Conservation (phyloP, 2,329 filamentous ascomycete genomes). For the Ceratocystis cacaofunesta region DNA sequence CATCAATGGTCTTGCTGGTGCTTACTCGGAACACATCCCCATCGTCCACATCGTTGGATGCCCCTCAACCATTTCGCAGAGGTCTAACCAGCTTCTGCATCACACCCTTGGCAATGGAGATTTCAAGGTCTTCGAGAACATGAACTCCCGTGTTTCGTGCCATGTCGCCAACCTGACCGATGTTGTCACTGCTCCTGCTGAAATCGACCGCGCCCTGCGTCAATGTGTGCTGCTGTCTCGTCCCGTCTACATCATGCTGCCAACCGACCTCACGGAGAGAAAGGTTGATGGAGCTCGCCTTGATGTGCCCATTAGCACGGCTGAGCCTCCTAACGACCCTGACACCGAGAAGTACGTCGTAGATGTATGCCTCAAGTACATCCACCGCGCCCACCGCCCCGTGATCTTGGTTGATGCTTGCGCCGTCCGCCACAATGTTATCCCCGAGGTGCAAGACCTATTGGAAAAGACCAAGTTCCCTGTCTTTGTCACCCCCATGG, state of each 20-base stretch:
- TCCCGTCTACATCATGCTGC: slow-evolving; percentile 72
- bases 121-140: slow-evolving; percentile 69
- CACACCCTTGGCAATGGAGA: slow-evolving; percentile 66
- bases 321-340: slow-evolving; percentile 47
- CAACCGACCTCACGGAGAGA: slow-evolving; percentile 63
- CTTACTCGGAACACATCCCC: slow-evolving; percentile 57
- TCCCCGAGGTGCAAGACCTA: slow-evolving; percentile 57
- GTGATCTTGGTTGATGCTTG: slow-evolving; percentile 73
- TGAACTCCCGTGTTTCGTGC: slow-evolving; percentile 58
- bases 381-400: slow-evolving; percentile 58
- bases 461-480: slow-evolving; percentile 61
- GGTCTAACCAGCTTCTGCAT: slow-evolving; percentile 38
- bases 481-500: slow-evolving; percentile 81
- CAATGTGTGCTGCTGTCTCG: slow-evolving; percentile 60
- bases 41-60: slow-evolving; percentile 53
- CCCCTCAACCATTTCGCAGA: slow-evolving; percentile 34
- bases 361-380: slow-evolving; percentile 57
- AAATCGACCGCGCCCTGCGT: slow-evolving; percentile 64
- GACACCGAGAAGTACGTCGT: slow-evolving; percentile 74
- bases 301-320: slow-evolving; percentile 53
- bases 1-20: slow-evolving; percentile 58
- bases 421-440: slow-evolving; percentile 58
- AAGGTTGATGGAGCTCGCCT: slow-evolving; percentile 62
- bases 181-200: slow-evolving; percentile 50
- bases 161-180: slow-evolving; percentile 56